Evolutionary conservation across 805 yeast genomes (phyloP), one percentile per base, ranked within the genome.

Genomic region (Saturnispora dispora): DNA sequence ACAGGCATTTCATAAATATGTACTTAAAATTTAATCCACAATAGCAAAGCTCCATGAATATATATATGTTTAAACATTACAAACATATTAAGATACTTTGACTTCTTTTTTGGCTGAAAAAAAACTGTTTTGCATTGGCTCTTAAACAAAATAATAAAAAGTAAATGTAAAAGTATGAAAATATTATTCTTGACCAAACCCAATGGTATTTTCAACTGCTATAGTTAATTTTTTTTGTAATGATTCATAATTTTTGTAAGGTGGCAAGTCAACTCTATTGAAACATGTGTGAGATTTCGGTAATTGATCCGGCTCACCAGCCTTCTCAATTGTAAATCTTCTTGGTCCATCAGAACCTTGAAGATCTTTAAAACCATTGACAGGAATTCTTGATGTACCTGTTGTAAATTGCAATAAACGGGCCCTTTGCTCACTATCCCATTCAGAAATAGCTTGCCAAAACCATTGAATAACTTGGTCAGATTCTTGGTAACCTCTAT

Each of bases 281-380:
- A 93, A 93, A 77, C 99, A 91, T 2, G 99, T 93, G 67, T 93
- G 99, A 9, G 96, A 88, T 70, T 93, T 93, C 44, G 99, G 99
- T 62, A 93, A 72, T 71, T 90, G 96, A 63, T 82, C 83, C 33
- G 85, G 64, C 67, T 91, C 98, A 53, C 99, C 99, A 9, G 98
- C 98, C 69, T 90, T 90, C 69, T 93, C 99, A 67, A 93, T 91
- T 6, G 99, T 93, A 70, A 93, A 93, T 66, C 98, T 81, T 77
- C 99, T 86, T 50, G 99, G 99, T 53, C 99, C 99, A 71, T 93
- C 99, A 23, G 96, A 86, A 58, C 99, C 99, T 72, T 93, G 99
- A 61, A 93, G 76, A 70, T 93, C 99, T 69, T 93, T 93, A 77
- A 93, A 93, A 40, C 99, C 99, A 69, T 91, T 93, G 57, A 93